Base-by-base conservation (phyloP, 768 basidiomycete species). In the Pleurotus ostreatus region DNA sequence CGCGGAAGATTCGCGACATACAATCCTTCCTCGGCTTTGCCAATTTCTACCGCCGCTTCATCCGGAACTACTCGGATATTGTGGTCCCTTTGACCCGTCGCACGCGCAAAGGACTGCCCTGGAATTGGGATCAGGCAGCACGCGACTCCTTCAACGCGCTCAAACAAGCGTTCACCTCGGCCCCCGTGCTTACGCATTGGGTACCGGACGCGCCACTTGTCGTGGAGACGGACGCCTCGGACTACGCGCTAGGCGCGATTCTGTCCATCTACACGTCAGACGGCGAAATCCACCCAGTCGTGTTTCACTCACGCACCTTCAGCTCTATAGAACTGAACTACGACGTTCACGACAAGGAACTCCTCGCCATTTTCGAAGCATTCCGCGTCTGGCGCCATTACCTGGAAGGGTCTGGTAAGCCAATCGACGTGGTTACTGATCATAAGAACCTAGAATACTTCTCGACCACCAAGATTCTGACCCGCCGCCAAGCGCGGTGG, bases 381-480 rank as follows among this genome's bases (percentile, higher is more conserved):
- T 59, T 78, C 0, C n/a, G 60, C 0, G 56, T 66, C 30, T 69
- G 66, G 69, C 22, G 62, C 18, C 68, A 70, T 49, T 57, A 61
- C 40, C 52, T 68, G 4, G 49, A 65, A 5, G 66, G 70, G 3
- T 48, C 62, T 0, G 22, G 40, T 13, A 46, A 63, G 5, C 49
- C 56, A 9, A 55, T 75, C n/a, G 61, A 66, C 46, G 61, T 78
- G 37, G 57, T 65, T 53, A 68, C 68, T 0, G 66, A 78, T 49
- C 70, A 75, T 52, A 69, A 73, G 46, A 78, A 80, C 30, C 68
- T 80, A 0, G 61, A 70, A 34, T 79, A 79, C 56, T 80, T 80
- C 64, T 57, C 57, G n/a, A 68, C 63, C 3, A 60, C 73, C 0
- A 63, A 71, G 47, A 68, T 73, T 8, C 65, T 82, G 0, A 78